Evolutionary conservation across 805 yeast species (phyloP), one percentile per base, ranked within the genome.

Genomic region (Yueomyces sp.): DNA sequence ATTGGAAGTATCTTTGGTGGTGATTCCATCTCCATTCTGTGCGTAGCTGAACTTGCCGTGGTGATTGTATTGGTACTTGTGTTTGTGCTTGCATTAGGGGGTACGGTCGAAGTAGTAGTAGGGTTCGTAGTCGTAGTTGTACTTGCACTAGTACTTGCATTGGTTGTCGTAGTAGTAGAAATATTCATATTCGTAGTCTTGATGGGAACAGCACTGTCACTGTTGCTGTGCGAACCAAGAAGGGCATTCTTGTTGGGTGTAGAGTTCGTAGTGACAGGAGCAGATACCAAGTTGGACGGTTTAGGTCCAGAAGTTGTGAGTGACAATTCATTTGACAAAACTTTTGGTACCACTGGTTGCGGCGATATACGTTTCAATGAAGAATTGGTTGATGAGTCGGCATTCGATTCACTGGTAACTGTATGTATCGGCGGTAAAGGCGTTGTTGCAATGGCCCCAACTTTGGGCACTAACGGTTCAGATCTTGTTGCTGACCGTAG

Each of bases 1-100:
- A 54, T 52, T 27, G 50, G 44, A 7, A 60, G 42, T 11, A 45
- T 40, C 28, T 43, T 44, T n/a, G 62, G 58, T 3, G 65, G 64
- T 5, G 52, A 50, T n/a, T 49, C 48, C 58, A 59, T 52, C 2
- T 44, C 26, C 3, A 26, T n/a, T 4, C 31, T 26, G 39, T 28
- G 5, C 3, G 19, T 12, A 36, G 43, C 26, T 4, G 40, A 8
- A 26, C 26, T 31, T 19, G 28, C 26, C 19, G 28, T 32, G 8
- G 31, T 31, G 11, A 5, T 27, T 8, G 6, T n/a, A 27, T 6
- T n/a, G 29, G 7, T 26, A 5, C 8, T 26, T n/a, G 8, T 37
- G 28, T 8, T 37, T 7, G 29, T n/a, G 26, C 9, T 7, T 7
- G 6, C 29, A 2, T 7, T 5, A 6, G 39, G 19, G 5, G 39